Conservation (phyloP, 768 basidiomycete genomes). For the Boletus reticuloceps region DNA sequence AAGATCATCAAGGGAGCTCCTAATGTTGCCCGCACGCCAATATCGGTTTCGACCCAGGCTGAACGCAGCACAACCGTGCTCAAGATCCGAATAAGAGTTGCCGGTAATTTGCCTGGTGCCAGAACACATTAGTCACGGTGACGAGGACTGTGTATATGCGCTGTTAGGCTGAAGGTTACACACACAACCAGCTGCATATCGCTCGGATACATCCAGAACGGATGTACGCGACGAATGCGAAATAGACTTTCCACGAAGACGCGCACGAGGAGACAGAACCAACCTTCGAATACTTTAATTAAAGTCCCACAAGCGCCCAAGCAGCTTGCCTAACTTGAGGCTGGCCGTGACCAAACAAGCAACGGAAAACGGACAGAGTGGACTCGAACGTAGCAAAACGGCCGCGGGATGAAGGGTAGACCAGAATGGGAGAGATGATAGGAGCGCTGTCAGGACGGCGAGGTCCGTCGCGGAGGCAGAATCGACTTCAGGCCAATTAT, state of each 20-base stretch:
- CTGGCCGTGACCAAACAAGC: slow-evolving; percentile 56
- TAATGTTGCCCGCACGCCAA: slow-evolving; percentile 62
- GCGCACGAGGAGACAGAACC: background rate
- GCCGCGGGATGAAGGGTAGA: slow-evolving; percentile 50
- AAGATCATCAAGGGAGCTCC: slow-evolving; percentile 71
- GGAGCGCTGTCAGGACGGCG: background rate
- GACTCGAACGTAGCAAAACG: slow-evolving; percentile 34
- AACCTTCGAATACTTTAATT: slow-evolving; percentile 47
- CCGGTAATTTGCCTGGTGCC: slow-evolving; percentile 22
- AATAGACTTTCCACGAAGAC: background rate
- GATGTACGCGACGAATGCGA: background rate
- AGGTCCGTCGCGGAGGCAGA: background rate
- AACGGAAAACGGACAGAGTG: slow-evolving; percentile 11
- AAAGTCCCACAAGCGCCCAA: slow-evolving; percentile 57
- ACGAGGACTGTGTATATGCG: background rate
- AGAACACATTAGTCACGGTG: slow-evolving; percentile 10
- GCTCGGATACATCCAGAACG: background rate
- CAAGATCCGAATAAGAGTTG: slow-evolving; percentile 43
- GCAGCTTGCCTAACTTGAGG: slow-evolving; percentile 70
- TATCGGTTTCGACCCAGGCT: slow-evolving; percentile 69
- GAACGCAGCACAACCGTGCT: slow-evolving; percentile 63
- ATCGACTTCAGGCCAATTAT: slow-evolving; percentile 12
- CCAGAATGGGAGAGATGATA: slow-evolving; percentile 52
- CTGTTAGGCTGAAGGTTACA: background rate
- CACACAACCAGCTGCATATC: background rate